A percentile compares a stretch with the other conserved stretches of the same genome.
phyloP scores from a whole-genome alignment of 176 grass and related monocot species.

The Urochloa ruziziensis region DNA sequence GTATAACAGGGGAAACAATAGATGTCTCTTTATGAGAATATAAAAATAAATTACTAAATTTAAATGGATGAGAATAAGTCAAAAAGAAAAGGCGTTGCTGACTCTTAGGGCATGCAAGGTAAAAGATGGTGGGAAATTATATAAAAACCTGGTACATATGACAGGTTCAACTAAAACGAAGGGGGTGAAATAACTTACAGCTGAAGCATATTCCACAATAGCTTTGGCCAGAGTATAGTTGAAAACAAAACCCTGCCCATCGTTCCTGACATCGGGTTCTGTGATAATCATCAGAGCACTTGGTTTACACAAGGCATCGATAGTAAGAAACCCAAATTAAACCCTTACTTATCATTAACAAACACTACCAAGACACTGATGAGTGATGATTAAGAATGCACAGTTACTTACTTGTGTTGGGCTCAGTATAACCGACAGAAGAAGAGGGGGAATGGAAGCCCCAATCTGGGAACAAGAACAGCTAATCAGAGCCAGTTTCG shows the following conservation, averaged over 20 bases:
- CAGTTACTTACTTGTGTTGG: background rate
- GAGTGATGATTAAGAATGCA: background rate
- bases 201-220: conserved; percentile 90
- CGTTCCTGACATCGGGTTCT: conserved; percentile 48
- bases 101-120: background rate
- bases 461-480: background rate
- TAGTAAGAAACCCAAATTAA: background rate
- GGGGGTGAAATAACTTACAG: conserved; percentile 58
- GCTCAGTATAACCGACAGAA: background rate
- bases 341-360: background rate
- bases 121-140: background rate
- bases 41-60: background rate
- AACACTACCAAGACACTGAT: background rate
- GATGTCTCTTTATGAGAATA: background rate
- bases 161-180: background rate
- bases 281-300: conserved; percentile 40
- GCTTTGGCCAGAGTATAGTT: conserved; percentile 75
- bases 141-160: background rate
- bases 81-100: background rate
- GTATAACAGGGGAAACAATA: background rate
- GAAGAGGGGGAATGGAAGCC: background rate
- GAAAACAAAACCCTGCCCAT: conserved; percentile 43
- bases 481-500: background rate
- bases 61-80: background rate
- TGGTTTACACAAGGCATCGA: background rate